Percentiles rank a stretch among this genome's conserved stretches.
phyloP scores from a whole-genome alignment of 352 stramenopile genomes.

The Phytophthora quininea region DNA sequence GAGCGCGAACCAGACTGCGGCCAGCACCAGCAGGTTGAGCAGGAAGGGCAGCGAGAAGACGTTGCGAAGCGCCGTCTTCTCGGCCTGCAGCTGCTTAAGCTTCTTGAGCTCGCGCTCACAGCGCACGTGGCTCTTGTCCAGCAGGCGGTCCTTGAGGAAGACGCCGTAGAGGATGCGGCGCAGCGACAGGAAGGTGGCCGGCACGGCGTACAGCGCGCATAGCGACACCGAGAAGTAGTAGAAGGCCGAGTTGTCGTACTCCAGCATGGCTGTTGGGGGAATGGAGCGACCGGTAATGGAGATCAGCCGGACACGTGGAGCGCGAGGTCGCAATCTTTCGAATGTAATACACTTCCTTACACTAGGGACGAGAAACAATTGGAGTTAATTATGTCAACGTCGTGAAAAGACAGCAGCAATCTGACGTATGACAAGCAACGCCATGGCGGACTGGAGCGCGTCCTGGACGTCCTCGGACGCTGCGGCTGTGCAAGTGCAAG shows the following conservation, averaged over 20 bases:
- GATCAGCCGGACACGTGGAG: conserved; percentile 29
- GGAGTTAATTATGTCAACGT: no score
- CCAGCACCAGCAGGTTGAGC: conserved; percentile 76
- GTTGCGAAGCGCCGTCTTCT: conserved; percentile 86
- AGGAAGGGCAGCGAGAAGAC: conserved; percentile 85
- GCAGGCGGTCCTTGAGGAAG: conserved; percentile 86
- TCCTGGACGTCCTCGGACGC: not conserved
- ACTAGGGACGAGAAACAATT: no score
- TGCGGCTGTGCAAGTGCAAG: not conserved
- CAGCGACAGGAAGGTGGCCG: conserved; percentile 93
- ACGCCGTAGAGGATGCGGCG: conserved; percentile 87
- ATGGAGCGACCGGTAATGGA: no score
- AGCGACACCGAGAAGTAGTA: conserved; percentile 99
- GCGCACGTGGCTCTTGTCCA: conserved; percentile 86
- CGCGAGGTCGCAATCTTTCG: not conserved
- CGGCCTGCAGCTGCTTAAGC: conserved; percentile 84
- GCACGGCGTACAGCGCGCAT: conserved; percentile 96
- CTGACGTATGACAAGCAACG: no score
- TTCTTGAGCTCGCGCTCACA: conserved; percentile 87
- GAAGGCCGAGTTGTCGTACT: conserved; percentile 99
- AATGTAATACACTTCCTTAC: no score
- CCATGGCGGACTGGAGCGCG: conserved; percentile 19
- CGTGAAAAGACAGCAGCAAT: no score
- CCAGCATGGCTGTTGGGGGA: conserved; percentile 81
- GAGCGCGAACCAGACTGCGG: conserved; percentile 82